phyloP scores from a whole-genome alignment of 2,329 filamentous ascomycete species.

The Hypoxylon sp. region DNA sequence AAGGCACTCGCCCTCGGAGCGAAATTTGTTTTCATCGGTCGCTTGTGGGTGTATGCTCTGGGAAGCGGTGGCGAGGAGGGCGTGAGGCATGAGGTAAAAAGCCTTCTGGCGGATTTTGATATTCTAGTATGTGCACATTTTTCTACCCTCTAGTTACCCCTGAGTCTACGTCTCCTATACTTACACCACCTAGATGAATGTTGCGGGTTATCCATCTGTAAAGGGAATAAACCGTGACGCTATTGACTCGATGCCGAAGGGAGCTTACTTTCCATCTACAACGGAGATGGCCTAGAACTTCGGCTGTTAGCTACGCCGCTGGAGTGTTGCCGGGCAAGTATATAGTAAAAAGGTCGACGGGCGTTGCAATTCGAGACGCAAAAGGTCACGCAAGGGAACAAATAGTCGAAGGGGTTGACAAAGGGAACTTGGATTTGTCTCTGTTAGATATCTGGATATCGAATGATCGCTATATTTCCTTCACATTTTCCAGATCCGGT shows the following conservation, averaged over 20 bases:
- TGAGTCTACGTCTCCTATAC: neutral
- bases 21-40: slow-evolving; percentile 70
- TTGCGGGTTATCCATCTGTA: slow-evolving; percentile 65
- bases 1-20: slow-evolving; percentile 72
- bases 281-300: slow-evolving; percentile 38
- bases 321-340: neutral
- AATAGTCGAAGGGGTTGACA: slow-evolving; percentile 11
- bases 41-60: slow-evolving; percentile 71
- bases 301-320: no score
- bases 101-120: slow-evolving; percentile 71
- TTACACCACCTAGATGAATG: slow-evolving; percentile 58
- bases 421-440: slow-evolving; percentile 23
- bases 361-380: neutral
- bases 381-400: neutral
- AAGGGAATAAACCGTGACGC: slow-evolving; percentile 61
- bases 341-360: neutral
- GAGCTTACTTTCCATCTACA: slow-evolving; percentile 50
- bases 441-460: slow-evolving; percentile 26
- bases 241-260: slow-evolving; percentile 57
- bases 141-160: neutral
- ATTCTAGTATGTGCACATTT: slow-evolving; percentile 55
- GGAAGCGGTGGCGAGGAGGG: slow-evolving; percentile 70
- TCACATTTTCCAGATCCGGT: slow-evolving; percentile 10
- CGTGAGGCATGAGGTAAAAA: slow-evolving; percentile 71
- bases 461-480: slow-evolving; percentile 21